These are phyloP conservation scores for Puccinia triticina DNA, from an alignment of 1,284 basidiomycete genomes.

Conservation along the genomic window DNA sequence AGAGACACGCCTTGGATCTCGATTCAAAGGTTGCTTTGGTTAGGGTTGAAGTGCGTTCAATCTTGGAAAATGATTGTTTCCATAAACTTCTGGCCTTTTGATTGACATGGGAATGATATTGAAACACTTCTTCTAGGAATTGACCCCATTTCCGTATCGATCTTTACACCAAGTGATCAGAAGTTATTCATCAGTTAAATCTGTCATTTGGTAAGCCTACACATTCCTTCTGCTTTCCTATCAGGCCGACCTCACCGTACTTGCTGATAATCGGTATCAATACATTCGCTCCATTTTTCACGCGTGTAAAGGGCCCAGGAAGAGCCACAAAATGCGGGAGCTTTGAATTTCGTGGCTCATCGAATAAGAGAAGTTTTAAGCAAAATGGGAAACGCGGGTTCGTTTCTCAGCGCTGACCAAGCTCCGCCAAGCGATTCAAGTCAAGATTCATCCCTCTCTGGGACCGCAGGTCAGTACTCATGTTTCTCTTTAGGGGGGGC, in stretches of 20 bases:
- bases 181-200: slow-evolving; percentile 61
- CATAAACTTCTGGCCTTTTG: not conserved
- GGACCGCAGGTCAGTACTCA: not conserved
- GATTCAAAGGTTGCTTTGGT: slow-evolving; percentile 68
- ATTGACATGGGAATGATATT: not conserved
- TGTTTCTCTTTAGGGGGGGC: not conserved
- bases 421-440: not conserved
- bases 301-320: slow-evolving; percentile 23
- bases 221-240: not conserved
- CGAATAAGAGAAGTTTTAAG: slow-evolving; percentile 13
- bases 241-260: not conserved
- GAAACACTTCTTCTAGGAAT: slow-evolving; percentile 62
- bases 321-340: slow-evolving; percentile 43
- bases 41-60: slow-evolving; percentile 67
- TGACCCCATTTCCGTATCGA: slow-evolving; percentile 79
- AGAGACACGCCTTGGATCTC: slow-evolving; percentile 66
- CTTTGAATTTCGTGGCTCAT: slow-evolving; percentile 28
- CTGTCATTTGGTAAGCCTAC: slow-evolving; percentile 20
- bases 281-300: no score
- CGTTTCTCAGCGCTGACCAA: not conserved
- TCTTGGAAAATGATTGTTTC: slow-evolving; percentile 14
- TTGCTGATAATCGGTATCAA: not conserved
- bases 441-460: not conserved
- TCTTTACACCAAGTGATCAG: slow-evolving; percentile 65
- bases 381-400: not conserved